These are phyloP conservation scores for Aspergillus ustus DNA, from an alignment of 2,329 filamentous ascomycete genomes.

Conservation along the genomic window DNA sequence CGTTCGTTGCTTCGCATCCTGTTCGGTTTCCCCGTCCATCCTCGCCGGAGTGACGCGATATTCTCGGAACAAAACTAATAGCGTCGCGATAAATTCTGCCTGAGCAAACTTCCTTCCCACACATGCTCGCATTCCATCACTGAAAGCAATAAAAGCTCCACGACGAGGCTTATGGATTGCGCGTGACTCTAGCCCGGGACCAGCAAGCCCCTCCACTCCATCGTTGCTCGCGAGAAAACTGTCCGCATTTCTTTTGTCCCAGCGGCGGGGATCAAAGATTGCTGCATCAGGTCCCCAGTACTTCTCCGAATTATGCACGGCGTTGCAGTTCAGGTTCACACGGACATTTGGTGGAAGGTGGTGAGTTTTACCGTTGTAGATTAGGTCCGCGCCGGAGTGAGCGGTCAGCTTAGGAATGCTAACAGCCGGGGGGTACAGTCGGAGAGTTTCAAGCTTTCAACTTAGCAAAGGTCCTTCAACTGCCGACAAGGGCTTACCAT, in stretches of 20 bases:
- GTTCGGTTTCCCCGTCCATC: background rate
- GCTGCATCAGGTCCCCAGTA: constrained; percentile 28
- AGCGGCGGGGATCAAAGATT: constrained; percentile 22
- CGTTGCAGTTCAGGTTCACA: constrained; percentile 21
- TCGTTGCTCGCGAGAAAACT: constrained; percentile 27
- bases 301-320: constrained; percentile 24
- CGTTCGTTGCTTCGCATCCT: background rate
- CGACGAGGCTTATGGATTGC: constrained; percentile 26
- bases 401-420: background rate
- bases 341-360: background rate
- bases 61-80: constrained; percentile 21
- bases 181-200: constrained; percentile 5
- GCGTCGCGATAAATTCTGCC: constrained; percentile 28
- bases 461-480: background rate
- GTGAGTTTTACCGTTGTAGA: background rate
- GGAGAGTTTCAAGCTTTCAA: background rate
- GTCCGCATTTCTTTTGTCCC: constrained; percentile 24
- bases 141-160: constrained; percentile 30
- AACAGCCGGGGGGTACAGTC: background rate
- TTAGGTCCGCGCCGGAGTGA: background rate
- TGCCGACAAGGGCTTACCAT: constrained; percentile 14
- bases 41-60: constrained; percentile 18
- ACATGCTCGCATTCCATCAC: constrained; percentile 28
- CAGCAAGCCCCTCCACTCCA: constrained; percentile 18
- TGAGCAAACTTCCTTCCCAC: constrained; percentile 33